Conservation (phyloP, 2,329 filamentous ascomycete species). For the Aureobasidium sp. region DNA sequence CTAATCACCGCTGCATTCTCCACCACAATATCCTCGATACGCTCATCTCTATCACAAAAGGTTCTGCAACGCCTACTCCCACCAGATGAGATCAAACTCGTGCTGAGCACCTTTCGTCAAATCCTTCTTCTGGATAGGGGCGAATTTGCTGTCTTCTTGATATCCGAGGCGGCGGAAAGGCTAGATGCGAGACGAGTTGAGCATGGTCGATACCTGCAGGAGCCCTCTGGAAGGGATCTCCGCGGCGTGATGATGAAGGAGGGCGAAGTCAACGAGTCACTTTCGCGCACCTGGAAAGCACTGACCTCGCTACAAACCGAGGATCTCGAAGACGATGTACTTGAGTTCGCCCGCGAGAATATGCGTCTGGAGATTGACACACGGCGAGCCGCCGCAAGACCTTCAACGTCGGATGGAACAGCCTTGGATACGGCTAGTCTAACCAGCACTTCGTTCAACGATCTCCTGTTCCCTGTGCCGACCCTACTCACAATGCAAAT, state of each 20-base stretch:
- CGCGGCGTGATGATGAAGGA: slow-evolving; percentile 68
- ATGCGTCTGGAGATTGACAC: slow-evolving; percentile 57
- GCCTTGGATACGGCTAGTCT: not conserved
- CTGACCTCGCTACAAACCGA: slow-evolving; percentile 71
- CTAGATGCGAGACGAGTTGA: slow-evolving; percentile 63
- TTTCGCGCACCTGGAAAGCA: slow-evolving; percentile 69
- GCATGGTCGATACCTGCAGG: slow-evolving; percentile 44
- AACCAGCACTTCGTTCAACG: slow-evolving; percentile 48
- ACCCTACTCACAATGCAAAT: slow-evolving; percentile 63
- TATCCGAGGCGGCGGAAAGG: slow-evolving; percentile 74
- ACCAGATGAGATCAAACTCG: slow-evolving; percentile 63
- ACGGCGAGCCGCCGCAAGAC: slow-evolving; percentile 30
- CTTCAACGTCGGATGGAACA: slow-evolving; percentile 24
- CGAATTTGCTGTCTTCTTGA: slow-evolving; percentile 82
- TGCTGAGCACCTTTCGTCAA: slow-evolving; percentile 67
- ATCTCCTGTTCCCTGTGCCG: slow-evolving; percentile 71
- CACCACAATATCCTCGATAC: slow-evolving; percentile 63
- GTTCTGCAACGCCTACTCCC: slow-evolving; percentile 76
- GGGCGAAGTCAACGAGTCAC: slow-evolving; percentile 68
- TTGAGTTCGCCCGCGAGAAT: slow-evolving; percentile 74
- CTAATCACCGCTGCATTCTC: slow-evolving; percentile 64
- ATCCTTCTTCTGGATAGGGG: slow-evolving; percentile 83
- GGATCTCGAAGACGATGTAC: slow-evolving; percentile 60
- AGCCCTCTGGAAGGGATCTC: slow-evolving; percentile 43
- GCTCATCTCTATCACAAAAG: slow-evolving; percentile 73